phyloP scores from a whole-genome alignment of 1,139 yeast species.

The Suhomyces guaymorum region DNA sequence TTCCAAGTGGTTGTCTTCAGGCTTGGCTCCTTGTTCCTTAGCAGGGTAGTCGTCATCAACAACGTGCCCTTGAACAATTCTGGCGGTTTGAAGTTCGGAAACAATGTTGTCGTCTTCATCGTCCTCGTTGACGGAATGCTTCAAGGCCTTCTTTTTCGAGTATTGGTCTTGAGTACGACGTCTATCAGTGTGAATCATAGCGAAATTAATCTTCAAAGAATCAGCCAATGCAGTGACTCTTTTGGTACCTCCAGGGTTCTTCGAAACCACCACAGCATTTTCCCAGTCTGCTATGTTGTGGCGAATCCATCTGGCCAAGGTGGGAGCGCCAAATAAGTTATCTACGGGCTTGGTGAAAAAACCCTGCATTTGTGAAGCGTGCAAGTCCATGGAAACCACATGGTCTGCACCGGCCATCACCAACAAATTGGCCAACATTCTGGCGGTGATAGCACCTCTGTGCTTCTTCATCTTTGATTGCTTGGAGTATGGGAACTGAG shows the following conservation, averaged over 20 bases:
- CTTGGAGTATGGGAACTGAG: constrained; percentile 96
- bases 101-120: constrained; percentile 65
- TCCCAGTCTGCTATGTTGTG: constrained; percentile 83
- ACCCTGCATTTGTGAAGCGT: constrained; percentile 99
- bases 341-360: constrained; percentile 97
- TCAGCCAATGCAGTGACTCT: constrained; percentile 97
- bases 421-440: constrained; percentile 93
- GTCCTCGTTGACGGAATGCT: constrained; percentile 33
- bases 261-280: constrained; percentile 87
- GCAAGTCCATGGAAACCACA: constrained; percentile 96
- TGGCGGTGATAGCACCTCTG: constrained; percentile 98
- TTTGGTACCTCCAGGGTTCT: constrained; percentile 98
- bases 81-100: constrained; percentile 90
- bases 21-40: constrained; percentile 1
- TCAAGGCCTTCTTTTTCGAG: constrained; percentile 40
- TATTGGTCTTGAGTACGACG: constrained; percentile 82
- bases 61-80: constrained; percentile 96
- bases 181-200: constrained; percentile 98
- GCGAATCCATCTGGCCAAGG: constrained; percentile 93
- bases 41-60: constrained; percentile 76
- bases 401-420: constrained; percentile 99
- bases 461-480: constrained; percentile 98
- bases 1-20: constrained; percentile 11
- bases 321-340: constrained; percentile 93
- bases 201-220: constrained; percentile 90